These are phyloP conservation scores for Neocatenulostroma microsporum DNA, from an alignment of 2,329 filamentous ascomycete species.

Conservation along the genomic window DNA sequence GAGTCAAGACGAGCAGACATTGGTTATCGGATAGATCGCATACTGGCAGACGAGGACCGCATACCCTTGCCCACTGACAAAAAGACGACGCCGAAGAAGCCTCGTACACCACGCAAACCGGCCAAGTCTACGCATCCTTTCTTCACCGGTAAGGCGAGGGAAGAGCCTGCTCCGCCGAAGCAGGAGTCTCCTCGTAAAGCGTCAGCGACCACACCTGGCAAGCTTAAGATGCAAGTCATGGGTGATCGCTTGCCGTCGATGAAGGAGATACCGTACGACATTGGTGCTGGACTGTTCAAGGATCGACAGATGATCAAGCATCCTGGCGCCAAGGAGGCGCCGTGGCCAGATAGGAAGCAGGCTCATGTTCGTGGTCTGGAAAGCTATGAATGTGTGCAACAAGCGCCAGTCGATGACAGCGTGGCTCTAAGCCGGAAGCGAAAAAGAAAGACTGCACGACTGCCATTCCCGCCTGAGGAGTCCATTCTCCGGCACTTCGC, in stretches of 20 bases:
- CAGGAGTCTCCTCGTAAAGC: constrained; percentile 25
- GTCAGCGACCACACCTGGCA: constrained; percentile 41
- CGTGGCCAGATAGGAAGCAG: constrained; percentile 63
- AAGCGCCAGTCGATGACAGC: too few relatives aligned
- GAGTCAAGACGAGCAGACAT: constrained; percentile 37
- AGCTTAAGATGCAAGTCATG: constrained; percentile 30
- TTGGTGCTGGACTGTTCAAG: constrained; percentile 24
- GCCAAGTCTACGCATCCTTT: constrained; percentile 55
- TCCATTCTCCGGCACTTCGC: constrained; percentile 19
- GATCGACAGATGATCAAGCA: constrained; percentile 44
- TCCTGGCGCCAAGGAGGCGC: constrained; percentile 56
- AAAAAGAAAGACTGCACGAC: constrained; percentile 29
- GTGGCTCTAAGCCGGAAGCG: constrained; percentile 15
- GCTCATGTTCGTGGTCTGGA: constrained; percentile 52
- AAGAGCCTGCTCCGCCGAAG: constrained; percentile 20
- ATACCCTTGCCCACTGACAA: constrained; percentile 13
- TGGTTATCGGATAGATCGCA: constrained; percentile 55
- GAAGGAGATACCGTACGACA: constrained; percentile 15
- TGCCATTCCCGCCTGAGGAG: constrained; percentile 18
- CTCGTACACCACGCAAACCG: constrained; percentile 17
- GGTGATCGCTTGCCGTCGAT: constrained; percentile 14
- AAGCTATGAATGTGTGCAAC: background rate
- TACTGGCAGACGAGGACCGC: constrained; percentile 42
- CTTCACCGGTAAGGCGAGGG: constrained; percentile 51
- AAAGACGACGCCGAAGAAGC: constrained; percentile 18